Conservation (phyloP, 164 flowering plant species). For the Vitis rupestris region DNA sequence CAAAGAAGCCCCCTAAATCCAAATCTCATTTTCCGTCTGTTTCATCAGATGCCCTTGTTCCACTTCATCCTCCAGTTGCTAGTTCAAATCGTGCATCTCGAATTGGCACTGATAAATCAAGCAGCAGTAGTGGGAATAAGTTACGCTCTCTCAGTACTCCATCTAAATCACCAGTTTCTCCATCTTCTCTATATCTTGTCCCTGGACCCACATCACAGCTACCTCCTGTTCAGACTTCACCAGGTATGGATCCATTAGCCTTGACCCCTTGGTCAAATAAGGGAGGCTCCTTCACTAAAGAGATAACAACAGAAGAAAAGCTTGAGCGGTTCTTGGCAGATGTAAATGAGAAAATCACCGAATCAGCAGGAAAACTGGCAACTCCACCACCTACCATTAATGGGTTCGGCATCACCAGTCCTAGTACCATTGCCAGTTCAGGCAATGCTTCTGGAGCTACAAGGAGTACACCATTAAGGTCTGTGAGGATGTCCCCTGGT, state of each 20-base stretch:
- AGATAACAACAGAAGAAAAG: constrained; percentile 66
- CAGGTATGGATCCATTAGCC: constrained; percentile 40
- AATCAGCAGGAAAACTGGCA: constrained; percentile 61
- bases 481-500: constrained; percentile 93
- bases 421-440: constrained; percentile 49
- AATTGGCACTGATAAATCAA: constrained; percentile 41
- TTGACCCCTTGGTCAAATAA: constrained; percentile 80
- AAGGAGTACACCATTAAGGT: constrained; percentile 87
- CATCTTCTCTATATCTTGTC: constrained; percentile 60
- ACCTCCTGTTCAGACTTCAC: constrained; percentile 48
- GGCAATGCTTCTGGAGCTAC: constrained; percentile 75
- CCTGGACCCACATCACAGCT: constrained; percentile 43
- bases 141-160: constrained; percentile 39
- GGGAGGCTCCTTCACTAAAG: constrained; percentile 40
- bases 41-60: constrained; percentile 62
- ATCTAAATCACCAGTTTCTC: constrained; percentile 55
- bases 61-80: constrained; percentile 61
- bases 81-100: constrained; percentile 41
- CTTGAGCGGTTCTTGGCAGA: constrained; percentile 81
- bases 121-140: constrained; percentile 38
- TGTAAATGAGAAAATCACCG: constrained; percentile 70
- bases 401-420: constrained; percentile 63
- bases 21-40: constrained; percentile 33
- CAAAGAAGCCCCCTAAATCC: constrained; percentile 72
- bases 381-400: constrained; percentile 75